Evolutionary conservation across 805 yeast species (phyloP), one percentile per base, ranked within the genome.

Genomic region (Starmerella roubikii): DNA sequence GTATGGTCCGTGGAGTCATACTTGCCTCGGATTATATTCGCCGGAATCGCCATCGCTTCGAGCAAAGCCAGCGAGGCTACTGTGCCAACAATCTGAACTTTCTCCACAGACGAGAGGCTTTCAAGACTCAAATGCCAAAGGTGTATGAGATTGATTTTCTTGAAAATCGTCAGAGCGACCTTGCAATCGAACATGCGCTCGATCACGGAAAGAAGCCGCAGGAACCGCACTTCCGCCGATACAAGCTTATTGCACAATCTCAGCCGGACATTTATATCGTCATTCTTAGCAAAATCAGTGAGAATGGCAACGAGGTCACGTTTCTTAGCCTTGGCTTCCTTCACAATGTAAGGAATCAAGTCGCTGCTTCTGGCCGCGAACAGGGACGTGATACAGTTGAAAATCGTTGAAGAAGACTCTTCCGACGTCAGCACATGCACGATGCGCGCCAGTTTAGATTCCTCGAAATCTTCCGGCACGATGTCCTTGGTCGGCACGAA

Each of bases 21-120:
- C 73, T 72, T 52, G 81, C 93, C 39, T 51, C 68, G 70, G 30
- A 74, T 76, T 44, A 71, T 71, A 49, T 83, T 73, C 60, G 94
- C 85, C n/a, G 91, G 91, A 35, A 88, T 94, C 93, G 91, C 84
- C 40, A 91, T 65, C 0, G 94, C 76, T 56, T 88, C 98, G 44
- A 88, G 83, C 44, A 85, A 59, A 0, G 97, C 96, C 19, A 88
- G 64, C 19, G 86, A 22, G 6, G 27, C 26, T 5, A 60, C 1
- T 82, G 78, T 1, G 24, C 35, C 35, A 7, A 19, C 27, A 18
- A 32, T 20, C n/a, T 22, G 35, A 13, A 66, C 30, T 71, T 69
- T 18, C 69, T 74, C 52, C 78, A 88, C 41, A 81, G 59, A 50
- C 84, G 62, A 48, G 83, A 76, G 35, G 73, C 80, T 60, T 91